A percentile compares a stretch with the other conserved stretches of the same genome.
Conservation (phyloP, 1,284 basidiomycete genomes). For the Cutaneotrichosporon cavernicola region DNA sequence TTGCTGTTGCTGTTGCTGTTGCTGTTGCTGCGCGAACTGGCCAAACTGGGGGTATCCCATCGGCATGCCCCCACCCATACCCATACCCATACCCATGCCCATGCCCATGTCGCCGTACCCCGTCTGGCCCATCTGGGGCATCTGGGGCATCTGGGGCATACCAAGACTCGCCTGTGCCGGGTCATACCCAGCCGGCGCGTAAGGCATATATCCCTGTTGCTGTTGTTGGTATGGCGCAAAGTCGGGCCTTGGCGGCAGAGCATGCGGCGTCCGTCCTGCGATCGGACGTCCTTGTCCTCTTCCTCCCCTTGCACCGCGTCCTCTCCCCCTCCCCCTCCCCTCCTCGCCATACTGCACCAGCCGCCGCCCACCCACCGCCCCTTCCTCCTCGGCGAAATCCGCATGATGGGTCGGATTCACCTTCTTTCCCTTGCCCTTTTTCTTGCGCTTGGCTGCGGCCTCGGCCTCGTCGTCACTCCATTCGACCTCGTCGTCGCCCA, state of each 20-base stretch:
- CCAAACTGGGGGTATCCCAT: slow-evolving; percentile 1
- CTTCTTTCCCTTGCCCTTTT: slow-evolving; percentile 18
- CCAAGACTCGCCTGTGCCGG: slow-evolving; percentile 18
- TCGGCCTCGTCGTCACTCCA: slow-evolving; percentile 61
- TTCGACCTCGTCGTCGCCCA: slow-evolving; percentile 58
- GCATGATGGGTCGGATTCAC: slow-evolving; percentile 31
- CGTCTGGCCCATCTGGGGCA: slow-evolving; percentile 16
- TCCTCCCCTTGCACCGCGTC: slow-evolving; percentile 25
- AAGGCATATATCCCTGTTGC: slow-evolving; percentile 13
- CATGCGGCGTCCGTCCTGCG: slow-evolving; percentile 10
- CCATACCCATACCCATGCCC: slow-evolving; percentile 10
- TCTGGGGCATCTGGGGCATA: slow-evolving; percentile 10
- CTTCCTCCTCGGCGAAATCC: slow-evolving; percentile 39
- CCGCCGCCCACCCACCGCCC: slow-evolving; percentile 26
- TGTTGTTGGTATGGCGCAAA: not conserved
- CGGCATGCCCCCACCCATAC: slow-evolving; percentile 15
- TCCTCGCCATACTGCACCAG: slow-evolving; percentile 29
- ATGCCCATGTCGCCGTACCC: slow-evolving; percentile 12
- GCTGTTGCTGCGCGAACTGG: slow-evolving; percentile 1
- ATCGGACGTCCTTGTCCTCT: slow-evolving; percentile 14
- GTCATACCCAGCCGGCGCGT: slow-evolving; percentile 19
- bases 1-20: slow-evolving; percentile 2
- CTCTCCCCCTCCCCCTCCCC: slow-evolving; percentile 18
- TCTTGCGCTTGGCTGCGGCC: slow-evolving; percentile 55
- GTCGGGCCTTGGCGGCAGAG: slow-evolving; percentile 12